These are phyloP conservation scores for Spizellomyces sp. DNA, from an alignment of 192 early-diverging fungal species.

Conservation along the genomic window DNA sequence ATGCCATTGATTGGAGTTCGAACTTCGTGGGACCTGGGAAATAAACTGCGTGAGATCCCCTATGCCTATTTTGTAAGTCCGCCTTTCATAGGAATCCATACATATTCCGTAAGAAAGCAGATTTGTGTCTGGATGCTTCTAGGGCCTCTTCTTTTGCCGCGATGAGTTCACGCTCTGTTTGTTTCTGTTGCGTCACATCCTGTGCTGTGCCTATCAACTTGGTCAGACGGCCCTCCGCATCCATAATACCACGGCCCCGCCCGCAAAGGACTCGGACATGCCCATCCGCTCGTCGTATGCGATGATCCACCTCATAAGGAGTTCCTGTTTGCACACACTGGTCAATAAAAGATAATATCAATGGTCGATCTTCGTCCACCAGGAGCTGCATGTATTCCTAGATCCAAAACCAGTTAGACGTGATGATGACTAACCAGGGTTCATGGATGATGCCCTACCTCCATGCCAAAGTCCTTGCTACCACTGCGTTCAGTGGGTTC, in stretches of 20 bases:
- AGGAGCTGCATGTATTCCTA: neutral
- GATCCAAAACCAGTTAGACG: too few relatives aligned
- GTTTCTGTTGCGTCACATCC: slow-evolving; percentile 3
- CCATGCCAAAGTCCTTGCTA: neutral
- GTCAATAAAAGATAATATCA: neutral
- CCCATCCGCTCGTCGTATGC: slow-evolving; percentile 2
- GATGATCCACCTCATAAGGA: slow-evolving; percentile 8
- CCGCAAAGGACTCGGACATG: neutral
- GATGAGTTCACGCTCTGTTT: neutral
- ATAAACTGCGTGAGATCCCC: too few relatives aligned
- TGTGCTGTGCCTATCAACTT: slow-evolving; percentile 4
- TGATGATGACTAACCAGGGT: too few relatives aligned
- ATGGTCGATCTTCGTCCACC: neutral
- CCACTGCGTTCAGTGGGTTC: neutral
- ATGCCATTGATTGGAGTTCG: slow-evolving; percentile 3
- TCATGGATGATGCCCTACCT: neutral
- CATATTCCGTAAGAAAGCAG: slow-evolving; percentile 1
- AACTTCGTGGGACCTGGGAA: neutral
- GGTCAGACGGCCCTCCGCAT: neutral
- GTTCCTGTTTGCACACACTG: slow-evolving; percentile 4
- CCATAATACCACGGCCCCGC: neutral
- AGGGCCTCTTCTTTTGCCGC: slow-evolving; percentile 1
- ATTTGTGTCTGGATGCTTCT: neutral
- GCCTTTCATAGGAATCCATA: too few relatives aligned
- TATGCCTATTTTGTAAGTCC: too few relatives aligned